Conservation (phyloP, 768 basidiomycete genomes). For the Collybia sordida region DNA sequence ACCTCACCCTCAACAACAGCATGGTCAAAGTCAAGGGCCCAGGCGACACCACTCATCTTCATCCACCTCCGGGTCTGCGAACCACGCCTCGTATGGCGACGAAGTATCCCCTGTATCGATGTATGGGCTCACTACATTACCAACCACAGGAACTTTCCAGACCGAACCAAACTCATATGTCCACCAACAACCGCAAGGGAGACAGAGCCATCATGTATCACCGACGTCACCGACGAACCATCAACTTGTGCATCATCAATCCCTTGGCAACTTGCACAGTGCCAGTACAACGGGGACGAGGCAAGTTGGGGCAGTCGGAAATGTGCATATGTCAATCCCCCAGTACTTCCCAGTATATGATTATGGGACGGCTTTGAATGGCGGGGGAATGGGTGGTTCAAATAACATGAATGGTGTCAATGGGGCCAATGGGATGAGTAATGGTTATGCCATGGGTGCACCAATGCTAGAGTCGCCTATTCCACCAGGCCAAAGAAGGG, state of each 20-base stretch:
- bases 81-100: conserved; percentile 12
- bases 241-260: conserved; percentile 20
- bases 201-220: conserved; percentile 15
- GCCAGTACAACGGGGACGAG: conserved; percentile 12
- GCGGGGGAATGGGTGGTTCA: conserved; percentile 9
- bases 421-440: conserved; percentile 14
- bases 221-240: conserved; percentile 11
- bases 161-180: conserved; percentile 32
- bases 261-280: conserved; percentile 11
- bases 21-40: conserved; percentile 13
- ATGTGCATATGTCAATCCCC: conserved; percentile 39
- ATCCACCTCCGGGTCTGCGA: conserved; percentile 8
- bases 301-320: conserved; percentile 1
- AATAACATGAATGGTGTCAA: conserved; percentile 2
- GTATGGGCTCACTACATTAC: conserved; percentile 44
- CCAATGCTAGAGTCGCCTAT: conserved; percentile 40
- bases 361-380: conserved; percentile 45
- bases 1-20: conserved; percentile 22
- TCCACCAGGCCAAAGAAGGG: conserved; percentile 32
- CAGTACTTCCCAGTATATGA: conserved; percentile 79
- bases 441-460: conserved; percentile 21
- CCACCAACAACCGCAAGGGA: conserved; percentile 23
- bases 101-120: conserved; percentile 45
- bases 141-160: conserved; percentile 31
- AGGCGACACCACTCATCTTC: conserved; percentile 11